Percentiles rank a stretch among this genome's conserved stretches.
Evolutionary conservation across 495 filamentous ascomycete species (phyloP).

Genomic region (Saxophila tyrrhenica): DNA sequence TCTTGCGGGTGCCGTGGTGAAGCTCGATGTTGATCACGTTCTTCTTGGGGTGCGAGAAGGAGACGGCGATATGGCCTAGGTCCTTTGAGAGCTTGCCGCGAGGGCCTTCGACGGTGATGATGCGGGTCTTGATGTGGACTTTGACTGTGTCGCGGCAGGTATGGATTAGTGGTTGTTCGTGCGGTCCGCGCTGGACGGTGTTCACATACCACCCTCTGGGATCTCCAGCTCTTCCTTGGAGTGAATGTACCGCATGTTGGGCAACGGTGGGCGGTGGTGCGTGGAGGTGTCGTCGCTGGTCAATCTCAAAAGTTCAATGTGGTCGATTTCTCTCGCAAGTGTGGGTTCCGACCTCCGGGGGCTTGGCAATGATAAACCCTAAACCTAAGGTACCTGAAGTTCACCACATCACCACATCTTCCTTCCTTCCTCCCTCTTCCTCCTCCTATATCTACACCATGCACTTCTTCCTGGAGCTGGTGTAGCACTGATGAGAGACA

Average conservation of each 20-base stretch:
- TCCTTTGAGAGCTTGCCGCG: conserved; percentile 93
- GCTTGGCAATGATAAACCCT: no score
- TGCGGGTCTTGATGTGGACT: conserved; percentile 86
- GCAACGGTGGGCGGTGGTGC: conserved; percentile 9
- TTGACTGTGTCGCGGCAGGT: conserved; percentile 55
- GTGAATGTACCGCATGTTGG: conserved; percentile 97
- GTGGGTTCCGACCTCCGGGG: no score
- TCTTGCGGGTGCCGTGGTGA: conserved; percentile 95
- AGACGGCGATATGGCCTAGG: conserved; percentile 87
- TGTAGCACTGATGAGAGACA: no score
- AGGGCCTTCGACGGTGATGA: conserved; percentile 92
- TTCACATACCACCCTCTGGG: conserved; percentile 84
- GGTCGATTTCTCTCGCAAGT: no score
- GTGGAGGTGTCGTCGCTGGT: neutral
- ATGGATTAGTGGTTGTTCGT: conserved; percentile 4
- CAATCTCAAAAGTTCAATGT: no score
- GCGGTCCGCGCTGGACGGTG: no score
- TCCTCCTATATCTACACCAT: no score
- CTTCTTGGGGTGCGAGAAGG: conserved; percentile 74
- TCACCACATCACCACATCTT: no score
- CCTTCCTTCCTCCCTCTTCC: no score
- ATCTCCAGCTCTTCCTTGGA: conserved; percentile 85
- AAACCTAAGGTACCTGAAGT: no score
- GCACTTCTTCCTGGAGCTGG: no score
- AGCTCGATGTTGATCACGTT: conserved; percentile 86